These are phyloP conservation scores for Alternaria hordeiaustralica DNA, from an alignment of 2,329 filamentous ascomycete genomes.

Conservation along the genomic window DNA sequence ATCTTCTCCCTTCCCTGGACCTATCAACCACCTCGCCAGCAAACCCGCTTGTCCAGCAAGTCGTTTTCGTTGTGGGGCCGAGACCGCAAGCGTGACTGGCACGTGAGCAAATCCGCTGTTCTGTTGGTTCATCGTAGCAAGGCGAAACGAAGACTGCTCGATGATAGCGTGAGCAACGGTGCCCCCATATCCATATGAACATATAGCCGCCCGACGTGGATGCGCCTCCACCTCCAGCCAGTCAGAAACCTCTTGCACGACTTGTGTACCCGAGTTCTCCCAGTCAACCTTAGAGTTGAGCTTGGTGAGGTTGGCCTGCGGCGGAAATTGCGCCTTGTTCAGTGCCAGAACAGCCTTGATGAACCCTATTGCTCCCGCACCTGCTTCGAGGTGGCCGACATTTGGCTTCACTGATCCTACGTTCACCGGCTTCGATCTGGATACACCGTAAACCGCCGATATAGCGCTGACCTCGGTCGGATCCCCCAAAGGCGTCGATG, in stretches of 20 bases:
- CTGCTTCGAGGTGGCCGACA: constrained; percentile 36
- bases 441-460: constrained; percentile 23
- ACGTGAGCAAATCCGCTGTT: background rate
- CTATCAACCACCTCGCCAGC: background rate
- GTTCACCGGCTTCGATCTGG: constrained; percentile 22
- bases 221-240: constrained; percentile 17
- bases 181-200: constrained; percentile 28
- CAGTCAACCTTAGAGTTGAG: constrained; percentile 25
- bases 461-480: constrained; percentile 36
- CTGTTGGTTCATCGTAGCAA: background rate
- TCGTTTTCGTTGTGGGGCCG: background rate
- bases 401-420: constrained; percentile 43
- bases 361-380: constrained; percentile 27
- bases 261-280: constrained; percentile 7
- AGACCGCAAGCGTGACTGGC: background rate
- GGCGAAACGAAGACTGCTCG: constrained; percentile 5
- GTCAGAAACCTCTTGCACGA: constrained; percentile 16
- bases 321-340: constrained; percentile 35
- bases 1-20: background rate
- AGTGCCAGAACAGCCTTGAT: constrained; percentile 32
- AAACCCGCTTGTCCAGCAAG: background rate
- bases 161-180: constrained; percentile 19
- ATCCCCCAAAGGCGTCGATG: constrained; percentile 63
- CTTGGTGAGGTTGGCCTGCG: constrained; percentile 33
- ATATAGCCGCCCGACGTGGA: constrained; percentile 16